Evolutionary conservation across 2,329 filamentous ascomycete genomes (phyloP), one percentile per base, ranked within the genome.

Genomic region (Sclerotinia sclerotiorum): DNA sequence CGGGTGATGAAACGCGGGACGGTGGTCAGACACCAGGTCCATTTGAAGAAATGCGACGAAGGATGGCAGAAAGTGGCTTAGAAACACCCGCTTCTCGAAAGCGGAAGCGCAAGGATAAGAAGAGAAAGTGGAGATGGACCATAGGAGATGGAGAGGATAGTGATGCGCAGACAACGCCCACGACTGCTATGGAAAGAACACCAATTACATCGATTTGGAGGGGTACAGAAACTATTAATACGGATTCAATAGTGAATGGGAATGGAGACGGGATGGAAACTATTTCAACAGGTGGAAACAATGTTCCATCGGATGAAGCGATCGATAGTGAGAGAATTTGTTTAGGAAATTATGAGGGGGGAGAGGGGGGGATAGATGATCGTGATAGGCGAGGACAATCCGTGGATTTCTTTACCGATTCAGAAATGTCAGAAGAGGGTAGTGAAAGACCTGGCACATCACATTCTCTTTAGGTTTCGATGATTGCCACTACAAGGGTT

Each of bases 91-190:
- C 46, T 2, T 62, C 70, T 6, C 81, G 82, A n/a, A 88, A 87
- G 76, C 80, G 83, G 13, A 86, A 82, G 76, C 78, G 79, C 44
- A 74, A 80, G 74, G 87, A 89, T 72, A 88, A 87, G 82, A 88
- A 85, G 77, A 80, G 87, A 17, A 84, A 84, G 55, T 89, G 87
- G 87, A 84, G 87, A 48, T 89, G 87, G 87, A 89, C 87, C 1
- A 88, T 90, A 56, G 79, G 78, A 5, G 79, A 78, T 1, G 79
- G 78, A 3, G 78, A 81, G 19, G 79, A 82, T 54, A 55, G 64
- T 32, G 67, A 70, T 39, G 24, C 58, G 11, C 64, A 49, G 5
- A 69, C 57, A n/a, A 72, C 73, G 5, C 73, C 74, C 4, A 51
- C 70, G 29, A 76, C 74, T n/a, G 73, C 74, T 0, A 46, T 75